phyloP scores from a whole-genome alignment of 169 alveolate genomes.

The Cryptosporidium muris region DNA sequence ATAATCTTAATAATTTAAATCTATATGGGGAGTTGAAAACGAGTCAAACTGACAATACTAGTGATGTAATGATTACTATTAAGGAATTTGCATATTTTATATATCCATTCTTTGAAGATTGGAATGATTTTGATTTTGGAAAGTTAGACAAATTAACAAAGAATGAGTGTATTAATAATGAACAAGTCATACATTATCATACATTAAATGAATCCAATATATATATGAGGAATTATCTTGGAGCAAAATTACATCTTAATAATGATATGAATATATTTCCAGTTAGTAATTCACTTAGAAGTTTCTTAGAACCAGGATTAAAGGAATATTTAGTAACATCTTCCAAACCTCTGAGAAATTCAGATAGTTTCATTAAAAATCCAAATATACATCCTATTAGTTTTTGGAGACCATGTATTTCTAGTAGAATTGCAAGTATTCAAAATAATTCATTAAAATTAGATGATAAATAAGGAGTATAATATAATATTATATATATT shows the following conservation, averaged over 20 bases:
- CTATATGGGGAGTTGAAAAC: neutral
- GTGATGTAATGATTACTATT: conserved; percentile 10
- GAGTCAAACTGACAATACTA: neutral
- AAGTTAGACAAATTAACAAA: neutral
- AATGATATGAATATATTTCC: conserved; percentile 21
- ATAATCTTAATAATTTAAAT: neutral
- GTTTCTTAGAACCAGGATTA: conserved; percentile 32
- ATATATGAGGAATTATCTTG: conserved; percentile 47
- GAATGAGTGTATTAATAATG: neutral
- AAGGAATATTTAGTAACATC: conserved; percentile 7
- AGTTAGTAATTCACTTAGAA: conserved; percentile 1
- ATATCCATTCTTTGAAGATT: conserved; percentile 22
- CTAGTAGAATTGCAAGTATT: conserved; percentile 6
- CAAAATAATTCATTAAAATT: conserved; percentile 5
- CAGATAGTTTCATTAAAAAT: conserved; percentile 1
- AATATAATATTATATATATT: no score
- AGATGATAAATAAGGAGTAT: neutral
- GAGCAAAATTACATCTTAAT: conserved; percentile 14
- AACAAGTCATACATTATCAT: conserved; percentile 10
- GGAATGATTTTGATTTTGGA: neutral
- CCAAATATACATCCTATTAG: conserved; percentile 44
- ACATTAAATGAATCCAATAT: conserved; percentile 22
- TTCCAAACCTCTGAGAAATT: conserved; percentile 21
- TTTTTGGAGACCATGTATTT: conserved; percentile 53
- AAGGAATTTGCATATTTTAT: conserved; percentile 25